Percentiles rank a stretch among this genome's conserved stretches.
These are phyloP conservation scores for Schizopora paradoxa DNA, from an alignment of 1,284 basidiomycete species.

Conservation along the genomic window DNA sequence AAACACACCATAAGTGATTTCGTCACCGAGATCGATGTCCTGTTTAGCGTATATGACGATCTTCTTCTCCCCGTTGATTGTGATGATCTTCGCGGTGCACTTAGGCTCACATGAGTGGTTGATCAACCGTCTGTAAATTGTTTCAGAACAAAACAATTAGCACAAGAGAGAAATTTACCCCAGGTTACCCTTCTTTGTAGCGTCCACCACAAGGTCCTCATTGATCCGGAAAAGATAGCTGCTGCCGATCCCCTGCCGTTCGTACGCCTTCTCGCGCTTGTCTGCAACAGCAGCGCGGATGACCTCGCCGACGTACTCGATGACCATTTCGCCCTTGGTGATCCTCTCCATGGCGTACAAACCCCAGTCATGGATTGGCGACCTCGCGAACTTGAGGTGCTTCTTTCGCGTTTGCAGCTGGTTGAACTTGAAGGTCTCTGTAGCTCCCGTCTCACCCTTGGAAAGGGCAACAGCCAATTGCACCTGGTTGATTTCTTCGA, in stretches of 20 bases:
- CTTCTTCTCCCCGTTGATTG: slow-evolving; percentile 96
- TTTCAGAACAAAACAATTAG: slow-evolving; percentile 9
- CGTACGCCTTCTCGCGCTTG: slow-evolving; percentile 94
- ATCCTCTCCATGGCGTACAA: slow-evolving; percentile 95
- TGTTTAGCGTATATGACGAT: slow-evolving; percentile 99
- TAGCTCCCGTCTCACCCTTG: slow-evolving; percentile 65
- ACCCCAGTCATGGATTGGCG: slow-evolving; percentile 98
- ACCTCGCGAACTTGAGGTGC: slow-evolving; percentile 91
- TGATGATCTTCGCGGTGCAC: slow-evolving; percentile 97
- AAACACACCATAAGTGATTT: slow-evolving; percentile 83
- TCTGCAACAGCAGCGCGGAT: slow-evolving; percentile 95
- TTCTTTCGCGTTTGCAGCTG: slow-evolving; percentile 98
- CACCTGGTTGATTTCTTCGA: slow-evolving; percentile 90
- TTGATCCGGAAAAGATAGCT: slow-evolving; percentile 93
- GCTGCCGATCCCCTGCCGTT: slow-evolving; percentile 91
- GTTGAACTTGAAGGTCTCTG: slow-evolving; percentile 90
- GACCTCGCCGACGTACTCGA: slow-evolving; percentile 98
- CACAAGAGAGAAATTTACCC: slow-evolving; percentile 54
- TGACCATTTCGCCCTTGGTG: slow-evolving; percentile 95
- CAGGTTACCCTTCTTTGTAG: slow-evolving; percentile 97
- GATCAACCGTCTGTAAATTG: slow-evolving; percentile 69
- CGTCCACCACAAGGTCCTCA: slow-evolving; percentile 92
- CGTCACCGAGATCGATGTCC: slow-evolving; percentile 89
- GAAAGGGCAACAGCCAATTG: slow-evolving; percentile 69
- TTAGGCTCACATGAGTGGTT: slow-evolving; percentile 98